phyloP scores from a whole-genome alignment of 2,329 filamentous ascomycete species.

The Thielaviopsis populi region DNA sequence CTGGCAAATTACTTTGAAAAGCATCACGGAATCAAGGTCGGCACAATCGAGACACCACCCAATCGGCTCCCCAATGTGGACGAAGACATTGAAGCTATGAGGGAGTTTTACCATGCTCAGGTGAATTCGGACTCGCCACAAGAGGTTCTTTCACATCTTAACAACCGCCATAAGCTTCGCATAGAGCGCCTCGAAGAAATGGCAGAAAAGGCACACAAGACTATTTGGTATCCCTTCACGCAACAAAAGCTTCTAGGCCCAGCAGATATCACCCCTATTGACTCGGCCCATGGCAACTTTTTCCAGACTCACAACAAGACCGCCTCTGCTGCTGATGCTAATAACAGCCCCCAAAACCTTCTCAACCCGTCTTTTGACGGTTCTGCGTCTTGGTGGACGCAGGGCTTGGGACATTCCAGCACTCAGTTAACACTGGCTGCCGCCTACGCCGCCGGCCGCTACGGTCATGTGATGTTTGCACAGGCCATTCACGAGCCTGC shows the following conservation, averaged over 20 bases:
- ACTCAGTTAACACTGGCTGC: conserved; percentile 56
- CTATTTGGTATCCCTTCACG: conserved; percentile 79
- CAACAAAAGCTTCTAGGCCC: conserved; percentile 53
- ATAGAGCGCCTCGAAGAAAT: conserved; percentile 46
- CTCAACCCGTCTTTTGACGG: conserved; percentile 61
- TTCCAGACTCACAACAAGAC: conserved; percentile 43
- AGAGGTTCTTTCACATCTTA: conserved; percentile 36
- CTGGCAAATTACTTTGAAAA: conserved; percentile 51
- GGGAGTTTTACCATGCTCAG: conserved; percentile 44
- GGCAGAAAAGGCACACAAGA: conserved; percentile 42
- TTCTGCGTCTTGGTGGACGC: conserved; percentile 85
- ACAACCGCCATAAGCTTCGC: conserved; percentile 38
- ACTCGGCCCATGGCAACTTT: conserved; percentile 64
- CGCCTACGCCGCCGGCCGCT: conserved; percentile 67
- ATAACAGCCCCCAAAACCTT: conserved; percentile 23
- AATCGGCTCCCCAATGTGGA: conserved; percentile 24
- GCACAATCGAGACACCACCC: conserved; percentile 46
- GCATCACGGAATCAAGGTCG: conserved; percentile 40
- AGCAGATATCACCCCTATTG: conserved; percentile 55
- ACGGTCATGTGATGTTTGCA: conserved; percentile 82
- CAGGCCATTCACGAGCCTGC: conserved; percentile 67
- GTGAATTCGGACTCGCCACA: conserved; percentile 27
- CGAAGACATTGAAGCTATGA: conserved; percentile 43
- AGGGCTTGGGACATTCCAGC: conserved; percentile 70
- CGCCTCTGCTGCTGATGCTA: not conserved